A percentile compares a stretch with the other conserved stretches of the same genome.
These are phyloP conservation scores for Spatholobus suberectus DNA, from an alignment of 306 rosid genomes.

Conservation along the genomic window DNA sequence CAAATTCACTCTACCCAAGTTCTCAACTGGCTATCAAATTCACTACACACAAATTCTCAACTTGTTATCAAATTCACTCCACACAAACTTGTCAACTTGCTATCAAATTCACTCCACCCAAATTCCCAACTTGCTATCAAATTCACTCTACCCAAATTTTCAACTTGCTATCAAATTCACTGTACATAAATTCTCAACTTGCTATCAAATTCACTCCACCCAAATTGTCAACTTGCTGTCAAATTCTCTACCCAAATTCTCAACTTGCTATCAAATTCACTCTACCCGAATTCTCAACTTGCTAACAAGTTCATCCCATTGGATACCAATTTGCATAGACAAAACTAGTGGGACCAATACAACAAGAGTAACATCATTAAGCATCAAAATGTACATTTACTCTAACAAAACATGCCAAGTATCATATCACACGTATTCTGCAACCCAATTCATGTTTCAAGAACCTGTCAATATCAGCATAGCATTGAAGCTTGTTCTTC, in stretches of 20 bases:
- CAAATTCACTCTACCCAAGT: background rate
- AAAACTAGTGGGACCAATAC: background rate
- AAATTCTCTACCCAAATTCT: background rate
- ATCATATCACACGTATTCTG: background rate
- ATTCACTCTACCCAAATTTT: conserved; percentile 11
- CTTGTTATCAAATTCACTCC: background rate
- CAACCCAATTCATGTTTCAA: background rate
- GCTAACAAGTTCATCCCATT: background rate
- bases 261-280: background rate
- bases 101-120: background rate
- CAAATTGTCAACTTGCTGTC: conserved; percentile 15
- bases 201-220: background rate
- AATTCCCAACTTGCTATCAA: background rate
- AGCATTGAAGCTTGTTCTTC: conserved; percentile 81
- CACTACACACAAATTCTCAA: background rate
- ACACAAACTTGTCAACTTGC: background rate
- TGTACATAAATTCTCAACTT: background rate
- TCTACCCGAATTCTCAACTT: conserved; percentile 12
- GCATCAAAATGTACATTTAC: background rate
- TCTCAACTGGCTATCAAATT: background rate
- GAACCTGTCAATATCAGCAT: conserved; percentile 84
- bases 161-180: background rate
- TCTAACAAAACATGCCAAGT: background rate
- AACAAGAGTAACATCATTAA: background rate
- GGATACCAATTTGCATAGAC: background rate